Evolutionary conservation across 2,329 filamentous ascomycete genomes (phyloP), one percentile per base, ranked within the genome.

Genomic region (Penicillium sp.): DNA sequence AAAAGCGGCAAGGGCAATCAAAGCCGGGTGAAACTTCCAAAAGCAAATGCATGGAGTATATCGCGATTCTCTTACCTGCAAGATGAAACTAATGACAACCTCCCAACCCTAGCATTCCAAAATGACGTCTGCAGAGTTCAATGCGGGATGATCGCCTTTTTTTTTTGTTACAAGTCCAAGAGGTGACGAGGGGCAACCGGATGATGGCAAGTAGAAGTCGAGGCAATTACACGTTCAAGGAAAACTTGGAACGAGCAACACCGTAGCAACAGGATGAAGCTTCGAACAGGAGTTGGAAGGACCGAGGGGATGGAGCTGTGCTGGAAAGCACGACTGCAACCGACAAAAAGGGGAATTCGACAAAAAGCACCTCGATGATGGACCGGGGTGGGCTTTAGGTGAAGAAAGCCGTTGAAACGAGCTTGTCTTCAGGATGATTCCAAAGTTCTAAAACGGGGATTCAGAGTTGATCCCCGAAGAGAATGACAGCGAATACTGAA

Each of bases 401-500:
- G 25, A 55, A 54, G 43, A 56, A 55, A 55, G 58, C 48, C 49
- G 52, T 49, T 35, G 49, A 49, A 55, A 43, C 49, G 45, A 63
- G 55, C 59, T 66, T 59, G 42, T 49, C 19, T 55, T 36, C 47
- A 54, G 52, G 55, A 53, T 53, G 60, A 55, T 48, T 54, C 55
- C 56, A 50, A 55, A 57, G 29, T 57, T 53, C 52, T 51, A 51
- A 60, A 47, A 58, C 42, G 49, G 45, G 41, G 33, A 41, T 47
- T 53, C 45, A 50, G 39, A 60, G 62, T 62, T 61, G 61, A 57
- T 58, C 54, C 61, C 47, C 61, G 61, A 64, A 73, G 69, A 70
- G 68, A 69, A 64, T 67, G 66, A 66, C 64, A 68, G 63, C 60
- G 45, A 59, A 52, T 49, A 57, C 57, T 64, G 57, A 53, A 59